These are phyloP conservation scores for Asterophora lycoperdoides DNA, from an alignment of 768 basidiomycete species.

Conservation along the genomic window DNA sequence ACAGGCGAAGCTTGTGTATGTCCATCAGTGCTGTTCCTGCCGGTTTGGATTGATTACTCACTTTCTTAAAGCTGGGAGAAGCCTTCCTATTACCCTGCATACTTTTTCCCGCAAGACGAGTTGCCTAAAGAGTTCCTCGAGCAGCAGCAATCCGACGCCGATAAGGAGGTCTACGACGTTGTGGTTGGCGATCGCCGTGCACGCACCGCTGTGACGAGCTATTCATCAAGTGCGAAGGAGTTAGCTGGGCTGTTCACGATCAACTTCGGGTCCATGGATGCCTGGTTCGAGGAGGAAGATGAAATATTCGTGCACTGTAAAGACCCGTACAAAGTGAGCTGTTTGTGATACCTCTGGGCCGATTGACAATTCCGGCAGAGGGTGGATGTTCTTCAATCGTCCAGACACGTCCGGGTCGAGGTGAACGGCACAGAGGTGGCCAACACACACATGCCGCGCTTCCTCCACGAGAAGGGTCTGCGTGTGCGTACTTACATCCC, in stretches of 20 bases:
- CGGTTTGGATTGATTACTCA: neutral
- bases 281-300: constrained; percentile 71
- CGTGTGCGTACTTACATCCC: constrained; percentile 60
- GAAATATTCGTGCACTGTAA: constrained; percentile 57
- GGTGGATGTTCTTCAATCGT: constrained; percentile 56
- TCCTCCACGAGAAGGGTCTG: constrained; percentile 57
- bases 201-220: constrained; percentile 32
- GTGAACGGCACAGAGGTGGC: constrained; percentile 60
- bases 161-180: constrained; percentile 42
- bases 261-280: constrained; percentile 46
- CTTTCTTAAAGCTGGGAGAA: constrained; percentile 48
- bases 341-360: neutral
- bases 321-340: constrained; percentile 62
- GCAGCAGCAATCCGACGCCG: constrained; percentile 23
- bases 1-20: constrained; percentile 60
- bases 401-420: constrained; percentile 57
- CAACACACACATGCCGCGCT: constrained; percentile 47
- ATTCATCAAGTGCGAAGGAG: constrained; percentile 25
- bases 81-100: constrained; percentile 47
- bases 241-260: constrained; percentile 47
- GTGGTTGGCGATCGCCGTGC: constrained; percentile 38
- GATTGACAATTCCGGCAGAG: constrained; percentile 36
- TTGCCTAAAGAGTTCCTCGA: constrained; percentile 41
- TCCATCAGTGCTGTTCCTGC: neutral
- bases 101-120: constrained; percentile 48